These are phyloP conservation scores for Trametes coccinea DNA, from an alignment of 768 basidiomycete species.

Conservation along the genomic window DNA sequence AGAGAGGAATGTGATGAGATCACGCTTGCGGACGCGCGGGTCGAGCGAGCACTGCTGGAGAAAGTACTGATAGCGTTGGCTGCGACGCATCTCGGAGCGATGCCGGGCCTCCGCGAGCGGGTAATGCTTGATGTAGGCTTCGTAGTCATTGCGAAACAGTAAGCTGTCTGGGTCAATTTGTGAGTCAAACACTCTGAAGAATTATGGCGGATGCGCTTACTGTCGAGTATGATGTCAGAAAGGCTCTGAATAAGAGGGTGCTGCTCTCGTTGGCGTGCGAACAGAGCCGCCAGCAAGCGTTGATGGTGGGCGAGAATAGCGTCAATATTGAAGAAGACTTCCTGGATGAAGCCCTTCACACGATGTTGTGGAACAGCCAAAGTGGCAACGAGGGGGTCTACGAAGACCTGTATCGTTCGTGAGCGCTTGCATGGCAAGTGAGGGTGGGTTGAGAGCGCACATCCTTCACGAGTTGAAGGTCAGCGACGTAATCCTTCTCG, in stretches of 20 bases:
- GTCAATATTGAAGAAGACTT: slow-evolving; percentile 84
- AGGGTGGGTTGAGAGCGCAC: slow-evolving; percentile 38
- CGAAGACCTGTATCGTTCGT: slow-evolving; percentile 57
- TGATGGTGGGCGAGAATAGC: slow-evolving; percentile 68
- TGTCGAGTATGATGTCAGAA: slow-evolving; percentile 82
- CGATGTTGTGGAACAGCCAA: slow-evolving; percentile 63
- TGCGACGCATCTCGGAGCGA: slow-evolving; percentile 71
- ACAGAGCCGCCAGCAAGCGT: slow-evolving; percentile 69
- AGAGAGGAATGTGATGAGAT: slow-evolving; percentile 79
- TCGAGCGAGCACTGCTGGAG: slow-evolving; percentile 62
- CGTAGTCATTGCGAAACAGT: slow-evolving; percentile 46
- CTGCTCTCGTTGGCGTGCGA: slow-evolving; percentile 79
- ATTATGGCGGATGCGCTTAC: slow-evolving; percentile 40
- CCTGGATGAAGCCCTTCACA: slow-evolving; percentile 66
- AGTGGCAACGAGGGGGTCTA: slow-evolving; percentile 60
- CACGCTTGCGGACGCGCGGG: slow-evolving; percentile 69
- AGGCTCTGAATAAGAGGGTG: slow-evolving; percentile 82
- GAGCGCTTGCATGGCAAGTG: not conserved
- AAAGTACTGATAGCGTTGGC: slow-evolving; percentile 66
- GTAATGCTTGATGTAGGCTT: slow-evolving; percentile 85
- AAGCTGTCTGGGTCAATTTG: slow-evolving; percentile 2
- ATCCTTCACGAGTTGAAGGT: slow-evolving; percentile 70
- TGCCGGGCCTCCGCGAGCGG: slow-evolving; percentile 84
- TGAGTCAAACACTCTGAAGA: not conserved
- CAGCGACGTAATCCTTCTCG: slow-evolving; percentile 85